These are phyloP conservation scores for Aspergillus piperis DNA, from an alignment of 2,329 filamentous ascomycete species.

Conservation along the genomic window DNA sequence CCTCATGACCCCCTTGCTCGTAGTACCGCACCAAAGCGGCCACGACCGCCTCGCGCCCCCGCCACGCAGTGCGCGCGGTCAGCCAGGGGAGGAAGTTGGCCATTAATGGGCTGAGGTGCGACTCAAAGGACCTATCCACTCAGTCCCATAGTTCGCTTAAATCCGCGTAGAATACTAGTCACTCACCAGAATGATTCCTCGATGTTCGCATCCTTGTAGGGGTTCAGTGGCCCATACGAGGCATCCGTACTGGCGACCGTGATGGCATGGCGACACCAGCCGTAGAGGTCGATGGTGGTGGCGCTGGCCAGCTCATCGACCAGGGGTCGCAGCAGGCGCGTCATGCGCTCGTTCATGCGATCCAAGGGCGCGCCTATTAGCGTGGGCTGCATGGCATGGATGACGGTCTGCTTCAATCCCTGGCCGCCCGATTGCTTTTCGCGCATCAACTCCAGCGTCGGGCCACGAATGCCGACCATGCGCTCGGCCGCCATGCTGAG, in stretches of 20 bases:
- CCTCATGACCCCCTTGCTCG: conserved; percentile 37
- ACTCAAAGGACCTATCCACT: conserved; percentile 41
- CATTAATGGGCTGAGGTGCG: conserved; percentile 32
- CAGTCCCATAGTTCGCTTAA: neutral
- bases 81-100: conserved; percentile 38
- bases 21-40: conserved; percentile 46
- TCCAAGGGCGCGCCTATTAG: conserved; percentile 28
- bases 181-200: conserved; percentile 9
- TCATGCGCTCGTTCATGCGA: conserved; percentile 30
- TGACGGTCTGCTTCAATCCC: conserved; percentile 17
- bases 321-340: conserved; percentile 11
- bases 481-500: conserved; percentile 18
- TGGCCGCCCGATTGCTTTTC: conserved; percentile 23
- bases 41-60: conserved; percentile 38
- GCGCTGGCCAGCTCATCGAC: conserved; percentile 21
- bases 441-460: conserved; percentile 22
- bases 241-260: conserved; percentile 32
- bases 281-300: conserved; percentile 25
- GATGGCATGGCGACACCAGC: conserved; percentile 30
- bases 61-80: conserved; percentile 41
- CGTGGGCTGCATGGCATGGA: conserved; percentile 29
- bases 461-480: conserved; percentile 22
- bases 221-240: conserved; percentile 32
- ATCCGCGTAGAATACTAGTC: neutral
- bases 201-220: conserved; percentile 24